Evolutionary conservation across 2,329 filamentous ascomycete species (phyloP), one percentile per base, ranked within the genome.

Genomic region (Fusarium luffae): DNA sequence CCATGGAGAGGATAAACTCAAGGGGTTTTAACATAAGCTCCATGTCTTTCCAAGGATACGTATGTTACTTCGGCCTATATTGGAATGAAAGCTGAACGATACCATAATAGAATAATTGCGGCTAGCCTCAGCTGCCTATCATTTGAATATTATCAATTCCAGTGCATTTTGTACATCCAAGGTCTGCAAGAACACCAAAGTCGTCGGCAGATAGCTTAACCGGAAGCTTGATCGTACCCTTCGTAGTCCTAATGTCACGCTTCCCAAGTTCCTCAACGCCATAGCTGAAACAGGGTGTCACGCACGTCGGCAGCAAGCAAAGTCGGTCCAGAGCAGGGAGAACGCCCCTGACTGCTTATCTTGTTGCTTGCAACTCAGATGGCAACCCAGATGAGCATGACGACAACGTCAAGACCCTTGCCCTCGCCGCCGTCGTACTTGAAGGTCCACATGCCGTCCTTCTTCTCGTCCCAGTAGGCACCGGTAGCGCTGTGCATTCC

Each of bases 381-480:
- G 50, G 87, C 89, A 72, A 96, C 89, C 93, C 93, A 96, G 78
- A 94, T 92, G 74, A 92, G 84, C 82, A 89, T 90, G 75, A 92
- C 85, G 59, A 92, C 88, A 52, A 92, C 87, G 73, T 92, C 89
- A 80, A 92, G 84, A 40, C 89, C 89, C 83, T 90, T 90, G 75
- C 80, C 82, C 79, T 90, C 88, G 64, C 88, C 87, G 61, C 87
- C 87, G 74, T 94, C 92, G 79, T 90, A 95, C 85, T 96, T 96
- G 84, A 91, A 94, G 74, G 89, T 93, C 91, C 92, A 96, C 88
- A 94, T 94, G 73, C 93, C 93, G 77, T 96, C 92, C 81, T 91
- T 93, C 84, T 94, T 93, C 82, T 94, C 92, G 81, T 96, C 93
- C 93, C 93, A 96, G 85, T 92, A 96, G 34, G 92, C 93, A 50